Percentiles rank a stretch among this genome's conserved stretches.
Conservation (phyloP, 2,329 filamentous ascomycete species). For the Alternaria sp. region DNA sequence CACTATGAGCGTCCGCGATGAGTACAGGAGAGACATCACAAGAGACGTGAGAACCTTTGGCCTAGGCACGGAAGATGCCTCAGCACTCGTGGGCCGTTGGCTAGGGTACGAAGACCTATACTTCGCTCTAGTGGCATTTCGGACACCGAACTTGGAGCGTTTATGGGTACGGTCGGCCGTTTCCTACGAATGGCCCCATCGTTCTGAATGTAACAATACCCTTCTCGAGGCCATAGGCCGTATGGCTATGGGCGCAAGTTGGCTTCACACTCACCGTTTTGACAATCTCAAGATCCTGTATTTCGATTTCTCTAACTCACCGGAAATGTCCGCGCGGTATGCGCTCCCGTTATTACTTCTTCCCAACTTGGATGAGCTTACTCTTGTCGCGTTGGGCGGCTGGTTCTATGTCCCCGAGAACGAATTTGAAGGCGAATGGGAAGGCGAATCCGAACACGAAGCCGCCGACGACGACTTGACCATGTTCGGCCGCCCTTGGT, state of each 20-base stretch:
- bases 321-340: not conserved
- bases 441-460: not conserved
- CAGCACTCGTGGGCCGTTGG: not conserved
- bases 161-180: not conserved
- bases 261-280: not conserved
- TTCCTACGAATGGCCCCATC: too few relatives aligned
- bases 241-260: not conserved
- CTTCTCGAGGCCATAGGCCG: not conserved
- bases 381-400: not conserved
- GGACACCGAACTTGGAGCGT: not conserved
- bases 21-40: not conserved
- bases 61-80: not conserved
- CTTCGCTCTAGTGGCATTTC: not conserved
- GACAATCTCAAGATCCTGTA: not conserved
- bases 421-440: not conserved
- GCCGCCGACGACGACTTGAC: not conserved
- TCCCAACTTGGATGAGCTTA: not conserved
- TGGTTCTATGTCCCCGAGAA: not conserved
- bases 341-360: not conserved
- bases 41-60: not conserved
- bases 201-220: fast-evolving
- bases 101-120: not conserved
- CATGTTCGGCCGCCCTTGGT: not conserved
- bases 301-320: not conserved
- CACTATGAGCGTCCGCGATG: not conserved